phyloP scores from a whole-genome alignment of 2,329 filamentous ascomycete genomes.

The Myriosclerotinia curreyana region DNA sequence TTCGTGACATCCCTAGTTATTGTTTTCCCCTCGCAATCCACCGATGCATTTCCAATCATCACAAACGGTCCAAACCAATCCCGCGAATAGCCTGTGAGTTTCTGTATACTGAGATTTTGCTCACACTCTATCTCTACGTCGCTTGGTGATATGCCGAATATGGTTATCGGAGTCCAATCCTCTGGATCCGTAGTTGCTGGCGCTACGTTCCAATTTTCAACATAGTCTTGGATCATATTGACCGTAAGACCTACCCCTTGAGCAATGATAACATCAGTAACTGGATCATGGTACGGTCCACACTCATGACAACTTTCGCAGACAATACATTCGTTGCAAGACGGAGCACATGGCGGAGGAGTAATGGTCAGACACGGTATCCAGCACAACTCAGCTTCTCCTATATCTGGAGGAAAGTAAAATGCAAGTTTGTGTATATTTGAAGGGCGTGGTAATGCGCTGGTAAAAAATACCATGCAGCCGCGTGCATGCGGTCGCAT shows the following conservation, averaged over 20 bases:
- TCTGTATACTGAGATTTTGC: not conserved
- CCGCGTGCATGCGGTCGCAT: not conserved
- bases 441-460: not conserved
- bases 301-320: conserved; percentile 2
- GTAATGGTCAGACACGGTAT: not conserved
- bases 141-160: not conserved
- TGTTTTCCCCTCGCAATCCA: not conserved
- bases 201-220: not conserved
- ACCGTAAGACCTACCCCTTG: not conserved
- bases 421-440: not conserved
- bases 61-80: not conserved
- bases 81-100: not conserved
- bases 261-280: not conserved
- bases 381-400: conserved; percentile 43
- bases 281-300: not conserved
- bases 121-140: too few relatives aligned
- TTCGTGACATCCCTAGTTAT: not conserved
- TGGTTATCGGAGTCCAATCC: not conserved
- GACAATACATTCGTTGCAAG: not conserved
- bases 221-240: not conserved
- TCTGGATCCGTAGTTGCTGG: not conserved
- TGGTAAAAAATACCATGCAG: not conserved
- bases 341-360: not conserved
- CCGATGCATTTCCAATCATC: not conserved
- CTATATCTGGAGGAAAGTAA: conserved; percentile 42